These are phyloP conservation scores for Paraleonurus japonicus DNA, from an alignment of 257 asterid genomes.

Conservation along the genomic window DNA sequence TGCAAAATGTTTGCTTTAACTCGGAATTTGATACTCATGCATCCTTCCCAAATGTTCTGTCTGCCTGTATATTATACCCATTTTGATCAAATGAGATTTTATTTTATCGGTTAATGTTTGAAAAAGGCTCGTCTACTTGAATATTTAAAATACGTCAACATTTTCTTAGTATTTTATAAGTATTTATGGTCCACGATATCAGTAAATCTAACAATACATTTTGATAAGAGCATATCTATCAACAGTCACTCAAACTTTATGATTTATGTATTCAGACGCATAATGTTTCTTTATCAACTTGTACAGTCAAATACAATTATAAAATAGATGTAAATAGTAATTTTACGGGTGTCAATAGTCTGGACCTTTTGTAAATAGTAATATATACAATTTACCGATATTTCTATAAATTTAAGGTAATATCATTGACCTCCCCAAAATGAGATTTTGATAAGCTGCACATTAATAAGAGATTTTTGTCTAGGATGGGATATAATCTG, in stretches of 20 bases:
- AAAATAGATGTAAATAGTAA: too few relatives aligned
- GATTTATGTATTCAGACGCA: too few relatives aligned
- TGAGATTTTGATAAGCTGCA: neutral
- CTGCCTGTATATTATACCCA: too few relatives aligned
- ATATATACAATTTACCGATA: neutral
- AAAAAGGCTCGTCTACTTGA: neutral
- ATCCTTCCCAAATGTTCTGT: neutral
- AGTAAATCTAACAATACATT: neutral
- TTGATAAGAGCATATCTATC: too few relatives aligned
- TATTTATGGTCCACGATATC: neutral
- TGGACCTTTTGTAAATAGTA: neutral
- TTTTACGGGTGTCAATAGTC: neutral
- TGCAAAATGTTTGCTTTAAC: neutral
- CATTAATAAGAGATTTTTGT: neutral
- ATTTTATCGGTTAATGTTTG: neutral
- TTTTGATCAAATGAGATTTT: neutral
- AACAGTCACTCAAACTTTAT: too few relatives aligned
- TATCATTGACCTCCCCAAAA: neutral
- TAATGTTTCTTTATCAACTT: too few relatives aligned
- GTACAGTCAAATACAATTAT: neutral
- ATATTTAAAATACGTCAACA: too few relatives aligned
- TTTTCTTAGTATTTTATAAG: too few relatives aligned
- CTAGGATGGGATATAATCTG: conserved; percentile 15
- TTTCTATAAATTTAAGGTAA: neutral
- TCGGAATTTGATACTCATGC: neutral